Evolutionary conservation across 306 rosid genomes (phyloP).

Genomic region (Fragaria vesca): DNA sequence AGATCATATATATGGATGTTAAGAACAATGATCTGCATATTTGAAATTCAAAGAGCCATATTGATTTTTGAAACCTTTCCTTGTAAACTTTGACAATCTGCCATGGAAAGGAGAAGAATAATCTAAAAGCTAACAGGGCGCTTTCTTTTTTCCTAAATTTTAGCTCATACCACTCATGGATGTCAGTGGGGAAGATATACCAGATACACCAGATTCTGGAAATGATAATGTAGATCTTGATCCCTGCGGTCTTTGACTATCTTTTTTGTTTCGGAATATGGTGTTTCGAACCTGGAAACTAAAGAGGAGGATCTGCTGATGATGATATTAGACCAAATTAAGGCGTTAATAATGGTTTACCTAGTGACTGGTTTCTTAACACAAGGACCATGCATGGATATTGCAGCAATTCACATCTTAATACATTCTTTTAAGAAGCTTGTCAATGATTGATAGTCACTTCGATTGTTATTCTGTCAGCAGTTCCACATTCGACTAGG

Average conservation of each 20-base stretch:
- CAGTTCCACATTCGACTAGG: conserved; percentile 5
- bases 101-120: conserved; percentile 13
- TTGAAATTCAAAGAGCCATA: neutral
- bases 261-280: neutral
- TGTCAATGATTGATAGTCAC: neutral
- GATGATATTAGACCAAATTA: conserved; percentile 21
- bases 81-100: conserved; percentile 21
- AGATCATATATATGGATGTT: neutral
- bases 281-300: neutral
- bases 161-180: conserved; percentile 13
- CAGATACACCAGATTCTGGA: conserved; percentile 22
- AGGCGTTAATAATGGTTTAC: conserved; percentile 19
- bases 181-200: conserved; percentile 10
- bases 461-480: neutral
- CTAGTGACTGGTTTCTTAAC: conserved; percentile 4
- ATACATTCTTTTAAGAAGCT: neutral
- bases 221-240: conserved; percentile 4
- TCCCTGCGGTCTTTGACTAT: neutral
- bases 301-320: neutral
- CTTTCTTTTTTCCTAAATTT: conserved; percentile 14
- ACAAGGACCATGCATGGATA: neutral
- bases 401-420: conserved; percentile 1
- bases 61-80: neutral
- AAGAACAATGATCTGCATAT: neutral
- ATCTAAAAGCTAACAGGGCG: conserved; percentile 13